Evolutionary conservation across 331 rosid species (phyloP).

Genomic region (Ulmus americana): DNA sequence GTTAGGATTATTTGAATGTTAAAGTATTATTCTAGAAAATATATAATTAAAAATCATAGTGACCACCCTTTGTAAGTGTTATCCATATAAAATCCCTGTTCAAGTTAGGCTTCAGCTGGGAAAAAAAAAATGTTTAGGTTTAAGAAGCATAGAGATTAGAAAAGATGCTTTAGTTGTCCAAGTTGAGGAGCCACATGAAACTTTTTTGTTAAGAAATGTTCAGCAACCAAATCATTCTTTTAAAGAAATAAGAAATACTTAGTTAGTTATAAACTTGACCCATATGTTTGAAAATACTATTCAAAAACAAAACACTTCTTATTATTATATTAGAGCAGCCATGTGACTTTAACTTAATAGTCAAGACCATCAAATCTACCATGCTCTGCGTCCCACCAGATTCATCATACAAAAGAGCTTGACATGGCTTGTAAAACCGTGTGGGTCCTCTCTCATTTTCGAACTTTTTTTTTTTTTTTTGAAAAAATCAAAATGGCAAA

Average conservation of each 20-base stretch:
- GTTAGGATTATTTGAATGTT: too few relatives aligned
- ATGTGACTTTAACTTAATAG: conserved; percentile 10
- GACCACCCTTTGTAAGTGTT: too few relatives aligned
- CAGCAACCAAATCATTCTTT: too few relatives aligned
- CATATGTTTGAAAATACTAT: not conserved
- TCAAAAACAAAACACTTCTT: too few relatives aligned
- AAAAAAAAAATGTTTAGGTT: too few relatives aligned
- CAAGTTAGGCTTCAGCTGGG: too few relatives aligned
- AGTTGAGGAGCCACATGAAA: conserved; percentile 3
- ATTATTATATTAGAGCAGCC: not conserved
- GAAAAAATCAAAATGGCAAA: not conserved
- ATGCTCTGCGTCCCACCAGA: conserved; percentile 4
- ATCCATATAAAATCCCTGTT: too few relatives aligned
- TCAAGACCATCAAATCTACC: conserved; percentile 5
- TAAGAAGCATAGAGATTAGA: too few relatives aligned
- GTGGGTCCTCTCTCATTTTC: not conserved
- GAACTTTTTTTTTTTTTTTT: not conserved
- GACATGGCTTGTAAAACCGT: conserved; percentile 14
- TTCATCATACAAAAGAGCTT: not conserved
- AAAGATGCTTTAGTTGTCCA: not conserved
- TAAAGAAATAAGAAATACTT: not conserved
- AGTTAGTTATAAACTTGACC: not conserved
- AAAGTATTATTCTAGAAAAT: too few relatives aligned
- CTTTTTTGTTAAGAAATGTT: not conserved
- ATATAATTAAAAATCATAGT: too few relatives aligned